Conservation (phyloP, 441 rosid genomes). For the Populus hybrid region DNA sequence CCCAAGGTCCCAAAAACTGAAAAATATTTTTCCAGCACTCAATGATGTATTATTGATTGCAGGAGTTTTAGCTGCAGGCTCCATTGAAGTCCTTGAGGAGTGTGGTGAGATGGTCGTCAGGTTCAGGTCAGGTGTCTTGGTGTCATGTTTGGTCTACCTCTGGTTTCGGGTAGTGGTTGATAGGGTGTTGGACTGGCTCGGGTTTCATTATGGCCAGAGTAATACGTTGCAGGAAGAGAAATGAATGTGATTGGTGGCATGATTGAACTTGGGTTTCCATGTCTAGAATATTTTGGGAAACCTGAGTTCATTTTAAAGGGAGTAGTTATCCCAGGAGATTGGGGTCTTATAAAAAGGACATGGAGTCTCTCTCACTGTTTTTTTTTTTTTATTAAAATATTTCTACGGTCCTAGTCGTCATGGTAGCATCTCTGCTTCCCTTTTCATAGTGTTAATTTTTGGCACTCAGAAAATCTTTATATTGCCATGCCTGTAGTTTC, state of each 20-base stretch:
- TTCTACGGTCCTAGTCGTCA: slow-evolving; percentile 7
- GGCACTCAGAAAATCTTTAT: slow-evolving; percentile 22
- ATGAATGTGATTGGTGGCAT: slow-evolving; percentile 3
- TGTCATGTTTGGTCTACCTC: slow-evolving; percentile 26
- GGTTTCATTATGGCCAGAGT: slow-evolving; percentile 13
- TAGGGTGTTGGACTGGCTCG: slow-evolving; percentile 16
- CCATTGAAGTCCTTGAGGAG: slow-evolving; percentile 19
- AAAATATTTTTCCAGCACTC: background rate
- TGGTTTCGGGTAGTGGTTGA: slow-evolving; percentile 19
- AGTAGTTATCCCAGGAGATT: slow-evolving; percentile 7
- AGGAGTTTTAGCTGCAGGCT: slow-evolving; percentile 22
- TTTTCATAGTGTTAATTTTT: slow-evolving; percentile 18
- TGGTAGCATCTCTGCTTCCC: slow-evolving; percentile 9
- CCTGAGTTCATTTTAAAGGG: slow-evolving; percentile 15
- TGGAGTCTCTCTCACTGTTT: background rate
- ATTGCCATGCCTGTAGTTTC: slow-evolving; percentile 6
- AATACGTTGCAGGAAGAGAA: slow-evolving; percentile 1
- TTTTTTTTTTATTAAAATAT: background rate
- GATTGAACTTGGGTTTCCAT: slow-evolving; percentile 14
- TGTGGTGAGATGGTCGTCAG: slow-evolving; percentile 21
- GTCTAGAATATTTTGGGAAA: slow-evolving; percentile 17
- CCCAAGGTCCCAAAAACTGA: background rate
- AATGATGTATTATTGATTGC: slow-evolving; percentile 9
- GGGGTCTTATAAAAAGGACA: slow-evolving; percentile 18
- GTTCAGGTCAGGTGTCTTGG: slow-evolving; percentile 22